phyloP scores from a whole-genome alignment of 495 filamentous ascomycete genomes.

The Rusavskia elegans region DNA sequence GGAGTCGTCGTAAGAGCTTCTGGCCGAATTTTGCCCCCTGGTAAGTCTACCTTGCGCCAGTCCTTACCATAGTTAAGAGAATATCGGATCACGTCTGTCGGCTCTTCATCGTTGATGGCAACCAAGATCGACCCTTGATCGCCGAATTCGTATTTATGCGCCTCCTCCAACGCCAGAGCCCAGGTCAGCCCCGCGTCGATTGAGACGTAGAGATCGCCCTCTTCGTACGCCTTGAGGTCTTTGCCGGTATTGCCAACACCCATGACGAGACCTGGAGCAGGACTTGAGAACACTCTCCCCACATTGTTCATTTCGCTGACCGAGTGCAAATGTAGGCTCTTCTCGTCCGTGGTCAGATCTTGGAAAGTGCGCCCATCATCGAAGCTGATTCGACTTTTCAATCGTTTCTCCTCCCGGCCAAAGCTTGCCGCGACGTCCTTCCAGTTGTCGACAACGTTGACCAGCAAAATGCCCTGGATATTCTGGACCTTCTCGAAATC shows the following conservation, averaged over 20 bases:
- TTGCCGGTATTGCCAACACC: slow-evolving; percentile 79
- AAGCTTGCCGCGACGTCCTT: slow-evolving; percentile 42
- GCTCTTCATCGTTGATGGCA: slow-evolving; percentile 51
- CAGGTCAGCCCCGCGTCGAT: slow-evolving; percentile 84
- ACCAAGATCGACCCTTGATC: slow-evolving; percentile 79
- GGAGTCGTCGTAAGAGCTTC: slow-evolving; percentile 65
- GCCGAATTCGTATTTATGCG: slow-evolving; percentile 90
- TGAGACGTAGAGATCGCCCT: slow-evolving; percentile 71
- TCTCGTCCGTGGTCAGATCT: slow-evolving; percentile 39
- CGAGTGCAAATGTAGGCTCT: slow-evolving; percentile 71
- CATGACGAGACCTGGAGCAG: slow-evolving; percentile 84
- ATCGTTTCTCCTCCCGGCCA: slow-evolving; percentile 39
- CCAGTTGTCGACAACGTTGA: slow-evolving; percentile 81
- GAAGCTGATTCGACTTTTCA: slow-evolving; percentile 73
- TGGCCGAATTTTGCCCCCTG: slow-evolving; percentile 40
- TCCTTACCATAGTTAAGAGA: slow-evolving; percentile 75
- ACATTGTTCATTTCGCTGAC: slow-evolving; percentile 65
- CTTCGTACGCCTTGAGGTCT: slow-evolving; percentile 42
- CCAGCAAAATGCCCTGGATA: slow-evolving; percentile 80
- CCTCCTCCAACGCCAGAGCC: slow-evolving; percentile 53
- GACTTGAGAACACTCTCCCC: slow-evolving; percentile 84
- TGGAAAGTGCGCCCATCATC: slow-evolving; percentile 78
- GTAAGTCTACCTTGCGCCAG: slow-evolving; percentile 53
- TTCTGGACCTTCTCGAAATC: slow-evolving; percentile 86
- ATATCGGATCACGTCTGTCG: slow-evolving; percentile 53